Conservation (phyloP, 129 eudicot species). For the Oenanthe sinensis region DNA sequence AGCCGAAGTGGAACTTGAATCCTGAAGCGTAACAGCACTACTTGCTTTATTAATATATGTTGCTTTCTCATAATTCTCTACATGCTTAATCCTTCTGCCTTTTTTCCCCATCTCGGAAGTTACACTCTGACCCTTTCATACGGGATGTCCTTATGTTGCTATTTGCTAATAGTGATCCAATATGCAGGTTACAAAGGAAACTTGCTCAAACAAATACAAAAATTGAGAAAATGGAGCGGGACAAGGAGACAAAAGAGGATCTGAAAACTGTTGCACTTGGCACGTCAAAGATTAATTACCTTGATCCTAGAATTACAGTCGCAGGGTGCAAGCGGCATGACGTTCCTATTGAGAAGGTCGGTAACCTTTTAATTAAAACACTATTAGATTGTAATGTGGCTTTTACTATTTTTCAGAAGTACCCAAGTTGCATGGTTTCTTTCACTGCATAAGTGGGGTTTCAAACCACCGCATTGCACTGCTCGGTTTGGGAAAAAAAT, state of each 20-base stretch:
- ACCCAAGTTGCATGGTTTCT: not conserved
- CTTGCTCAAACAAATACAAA: constrained; percentile 53
- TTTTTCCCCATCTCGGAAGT: not conserved
- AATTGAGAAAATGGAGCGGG: constrained; percentile 75
- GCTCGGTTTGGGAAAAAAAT: no score
- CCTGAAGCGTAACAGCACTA: constrained; percentile 61
- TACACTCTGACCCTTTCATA: not conserved
- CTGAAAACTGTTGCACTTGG: constrained; percentile 90
- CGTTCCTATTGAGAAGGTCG: constrained; percentile 92
- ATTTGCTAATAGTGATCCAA: no score
- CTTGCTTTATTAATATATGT: not conserved
- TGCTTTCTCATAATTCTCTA: not conserved
- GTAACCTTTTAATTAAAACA: not conserved
- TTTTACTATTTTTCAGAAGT: not conserved
- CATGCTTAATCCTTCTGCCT: not conserved
- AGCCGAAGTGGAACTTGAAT: constrained; percentile 66
- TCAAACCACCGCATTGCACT: no score
- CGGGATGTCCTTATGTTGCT: not conserved
- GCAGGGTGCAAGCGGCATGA: constrained; percentile 98
- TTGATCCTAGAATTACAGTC: constrained; percentile 93
- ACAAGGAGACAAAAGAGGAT: constrained; percentile 75
- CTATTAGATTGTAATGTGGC: not conserved
- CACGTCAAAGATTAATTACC: constrained; percentile 88
- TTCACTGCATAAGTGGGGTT: not conserved
- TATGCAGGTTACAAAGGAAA: constrained; percentile 70